phyloP scores from a whole-genome alignment of 2,329 filamentous ascomycete species.

The Rutstroemia sp. region DNA sequence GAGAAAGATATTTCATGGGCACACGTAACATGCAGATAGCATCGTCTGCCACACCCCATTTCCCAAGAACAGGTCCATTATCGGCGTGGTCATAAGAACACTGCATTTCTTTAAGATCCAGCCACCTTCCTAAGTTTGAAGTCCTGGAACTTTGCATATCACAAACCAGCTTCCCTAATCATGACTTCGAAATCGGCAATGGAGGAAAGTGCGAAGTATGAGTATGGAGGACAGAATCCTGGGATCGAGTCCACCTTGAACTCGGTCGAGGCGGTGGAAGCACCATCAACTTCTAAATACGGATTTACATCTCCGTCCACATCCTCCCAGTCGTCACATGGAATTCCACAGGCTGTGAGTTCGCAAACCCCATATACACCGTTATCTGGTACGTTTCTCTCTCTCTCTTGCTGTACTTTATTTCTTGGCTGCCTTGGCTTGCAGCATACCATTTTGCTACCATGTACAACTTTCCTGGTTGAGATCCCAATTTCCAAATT shows the following conservation, averaged over 20 bases:
- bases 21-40: neutral
- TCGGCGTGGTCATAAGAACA: conserved; percentile 6
- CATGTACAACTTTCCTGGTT: neutral
- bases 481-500: neutral
- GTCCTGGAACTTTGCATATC: neutral
- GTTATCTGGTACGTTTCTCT: conserved; percentile 1
- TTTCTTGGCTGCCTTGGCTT: conserved; percentile 8
- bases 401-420: neutral
- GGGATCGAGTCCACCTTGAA: conserved; percentile 3
- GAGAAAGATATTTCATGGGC: neutral
- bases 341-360: neutral
- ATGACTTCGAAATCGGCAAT: neutral
- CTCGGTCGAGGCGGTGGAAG: conserved; percentile 4
- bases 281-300: neutral
- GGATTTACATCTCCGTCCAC: neutral
- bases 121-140: conserved; percentile 4
- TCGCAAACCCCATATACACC: neutral
- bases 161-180: neutral
- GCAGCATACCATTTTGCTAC: neutral
- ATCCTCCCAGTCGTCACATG: neutral
- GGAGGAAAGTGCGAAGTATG: conserved; percentile 4
- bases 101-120: neutral
- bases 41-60: conserved; percentile 1
- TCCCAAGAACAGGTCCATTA: neutral
- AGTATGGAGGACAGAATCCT: conserved; percentile 4